A percentile compares a stretch with the other conserved stretches of the same genome.
Evolutionary conservation across 2,329 filamentous ascomycete genomes (phyloP).

Genomic region (Cephalotrichum gorgonifer): DNA sequence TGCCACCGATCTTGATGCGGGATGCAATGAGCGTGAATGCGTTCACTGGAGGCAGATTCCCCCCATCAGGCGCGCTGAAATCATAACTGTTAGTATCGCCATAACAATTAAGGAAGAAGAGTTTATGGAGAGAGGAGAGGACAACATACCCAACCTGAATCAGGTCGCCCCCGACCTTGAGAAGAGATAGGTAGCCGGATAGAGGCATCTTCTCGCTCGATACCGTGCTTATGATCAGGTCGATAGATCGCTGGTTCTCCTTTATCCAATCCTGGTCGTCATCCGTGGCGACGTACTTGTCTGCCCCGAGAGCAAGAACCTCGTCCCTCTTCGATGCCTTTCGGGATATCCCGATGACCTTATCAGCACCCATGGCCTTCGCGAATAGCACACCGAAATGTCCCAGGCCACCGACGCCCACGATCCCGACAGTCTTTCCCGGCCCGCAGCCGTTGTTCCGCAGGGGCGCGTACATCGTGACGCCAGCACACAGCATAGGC

Average conservation of each 20-base stretch:
- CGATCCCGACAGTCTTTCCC: conserved; percentile 55
- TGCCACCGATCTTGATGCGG: conserved; percentile 37
- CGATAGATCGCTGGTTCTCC: conserved; percentile 38
- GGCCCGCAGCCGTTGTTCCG: conserved; percentile 53
- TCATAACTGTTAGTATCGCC: not conserved
- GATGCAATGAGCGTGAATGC: conserved; percentile 47
- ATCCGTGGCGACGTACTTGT: conserved; percentile 31
- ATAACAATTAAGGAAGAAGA: not conserved
- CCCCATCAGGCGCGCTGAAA: conserved; percentile 2
- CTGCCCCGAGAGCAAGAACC: conserved; percentile 45
- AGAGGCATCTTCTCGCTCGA: conserved; percentile 46
- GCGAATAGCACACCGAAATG: conserved; percentile 62
- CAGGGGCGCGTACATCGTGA: conserved; percentile 57
- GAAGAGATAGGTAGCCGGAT: conserved; percentile 46
- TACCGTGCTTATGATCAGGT: conserved; percentile 50
- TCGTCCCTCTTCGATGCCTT: conserved; percentile 41
- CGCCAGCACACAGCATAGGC: conserved; percentile 61
- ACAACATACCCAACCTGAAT: conserved; percentile 47
- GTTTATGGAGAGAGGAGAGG: conserved; percentile 1
- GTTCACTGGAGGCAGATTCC: conserved; percentile 22
- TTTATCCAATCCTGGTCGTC: conserved; percentile 44
- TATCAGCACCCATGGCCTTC: conserved; percentile 54
- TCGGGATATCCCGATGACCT: conserved; percentile 49
- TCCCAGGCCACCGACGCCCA: conserved; percentile 58
- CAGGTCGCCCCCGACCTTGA: conserved; percentile 49